These are phyloP conservation scores for Filobasidium wieringae DNA, from an alignment of 768 basidiomycete species.

Conservation along the genomic window DNA sequence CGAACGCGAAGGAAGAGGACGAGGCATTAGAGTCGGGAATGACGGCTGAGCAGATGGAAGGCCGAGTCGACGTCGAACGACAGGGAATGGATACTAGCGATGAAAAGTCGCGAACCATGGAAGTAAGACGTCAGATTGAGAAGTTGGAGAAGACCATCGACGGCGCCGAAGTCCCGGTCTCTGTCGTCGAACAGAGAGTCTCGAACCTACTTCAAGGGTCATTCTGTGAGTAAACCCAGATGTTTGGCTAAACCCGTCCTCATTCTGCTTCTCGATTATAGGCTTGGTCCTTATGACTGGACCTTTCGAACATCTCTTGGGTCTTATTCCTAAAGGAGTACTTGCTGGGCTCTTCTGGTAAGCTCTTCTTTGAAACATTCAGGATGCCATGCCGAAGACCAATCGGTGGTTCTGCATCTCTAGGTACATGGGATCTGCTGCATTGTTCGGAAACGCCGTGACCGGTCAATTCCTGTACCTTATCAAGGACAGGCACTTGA, in stretches of 20 bases:
- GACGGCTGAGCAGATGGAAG: neutral
- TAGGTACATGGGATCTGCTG: constrained; percentile 85
- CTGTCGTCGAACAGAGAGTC: constrained; percentile 83
- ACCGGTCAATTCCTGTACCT: constrained; percentile 69
- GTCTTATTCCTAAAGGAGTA: constrained; percentile 60
- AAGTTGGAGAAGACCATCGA: constrained; percentile 9
- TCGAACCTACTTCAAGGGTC: constrained; percentile 79
- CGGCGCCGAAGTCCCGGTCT: constrained; percentile 40
- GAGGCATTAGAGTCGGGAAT: constrained; percentile 6
- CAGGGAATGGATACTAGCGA: neutral
- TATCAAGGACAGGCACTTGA: constrained; percentile 57
- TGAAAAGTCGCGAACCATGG: neutral
- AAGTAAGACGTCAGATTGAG: neutral
- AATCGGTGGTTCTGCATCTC: no score
- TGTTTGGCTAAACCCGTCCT: neutral
- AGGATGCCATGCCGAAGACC: no score
- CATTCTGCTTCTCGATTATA: constrained; percentile 13
- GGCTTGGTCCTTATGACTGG: constrained; percentile 62
- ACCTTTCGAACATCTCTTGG: constrained; percentile 68
- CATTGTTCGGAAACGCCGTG: constrained; percentile 68
- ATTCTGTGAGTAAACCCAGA: constrained; percentile 44
- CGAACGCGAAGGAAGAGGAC: constrained; percentile 6
- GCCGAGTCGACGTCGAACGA: neutral
- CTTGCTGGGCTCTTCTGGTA: constrained; percentile 84
- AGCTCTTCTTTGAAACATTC: no score